These are phyloP conservation scores for Metarhizium robertsii DNA, from an alignment of 2,329 filamentous ascomycete species.

Conservation along the genomic window DNA sequence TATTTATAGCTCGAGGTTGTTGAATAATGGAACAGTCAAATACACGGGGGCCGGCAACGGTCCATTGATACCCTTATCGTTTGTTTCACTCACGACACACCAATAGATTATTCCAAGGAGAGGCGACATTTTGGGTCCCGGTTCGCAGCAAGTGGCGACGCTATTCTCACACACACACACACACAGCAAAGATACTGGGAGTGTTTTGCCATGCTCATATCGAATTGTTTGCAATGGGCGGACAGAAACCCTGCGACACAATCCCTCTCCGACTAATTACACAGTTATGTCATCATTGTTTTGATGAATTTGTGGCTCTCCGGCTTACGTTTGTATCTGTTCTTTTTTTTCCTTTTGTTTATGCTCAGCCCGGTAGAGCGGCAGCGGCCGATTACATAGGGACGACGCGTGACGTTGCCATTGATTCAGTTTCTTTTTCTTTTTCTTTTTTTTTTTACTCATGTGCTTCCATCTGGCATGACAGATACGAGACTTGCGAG, in stretches of 20 bases:
- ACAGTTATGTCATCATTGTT: neutral
- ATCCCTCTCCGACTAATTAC: neutral
- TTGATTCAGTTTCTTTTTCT: neutral
- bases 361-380: neutral
- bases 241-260: neutral
- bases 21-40: neutral
- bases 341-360: neutral
- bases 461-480: conserved; percentile 9
- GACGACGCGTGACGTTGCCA: neutral
- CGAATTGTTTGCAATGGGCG: neutral
- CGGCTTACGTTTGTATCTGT: neutral
- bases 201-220: neutral
- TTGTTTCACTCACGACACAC: neutral
- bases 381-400: neutral
- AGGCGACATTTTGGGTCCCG: neutral
- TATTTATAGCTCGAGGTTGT: conserved; percentile 4
- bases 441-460: neutral
- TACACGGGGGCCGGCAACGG: conserved; percentile 1
- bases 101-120: neutral
- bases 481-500: neutral
- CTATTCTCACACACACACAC: neutral
- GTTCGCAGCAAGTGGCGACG: neutral
- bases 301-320: neutral
- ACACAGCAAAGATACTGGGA: neutral
- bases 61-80: conserved; percentile 15